Percentiles rank a stretch among this genome's conserved stretches.
These are phyloP conservation scores for Ogataea philodendri DNA, from an alignment of 805 yeast genomes.

Conservation along the genomic window DNA sequence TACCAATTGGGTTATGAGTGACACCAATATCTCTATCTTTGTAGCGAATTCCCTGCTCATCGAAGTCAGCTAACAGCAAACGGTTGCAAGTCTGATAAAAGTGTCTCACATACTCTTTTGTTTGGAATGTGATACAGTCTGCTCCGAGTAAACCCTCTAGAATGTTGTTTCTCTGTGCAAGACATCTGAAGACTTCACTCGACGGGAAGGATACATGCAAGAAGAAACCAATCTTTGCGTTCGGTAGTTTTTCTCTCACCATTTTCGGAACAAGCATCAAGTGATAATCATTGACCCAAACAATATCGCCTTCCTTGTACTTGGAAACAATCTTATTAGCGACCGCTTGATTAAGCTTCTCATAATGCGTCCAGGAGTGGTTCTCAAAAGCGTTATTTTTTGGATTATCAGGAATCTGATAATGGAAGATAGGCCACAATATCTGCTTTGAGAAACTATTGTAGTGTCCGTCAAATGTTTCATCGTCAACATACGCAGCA, in stretches of 20 bases:
- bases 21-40: constrained; percentile 57
- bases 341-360: constrained; percentile 66
- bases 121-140: constrained; percentile 84
- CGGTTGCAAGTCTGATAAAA: constrained; percentile 88
- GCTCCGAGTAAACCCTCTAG: constrained; percentile 87
- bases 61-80: constrained; percentile 78
- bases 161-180: constrained; percentile 79
- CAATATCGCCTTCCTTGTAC: constrained; percentile 71
- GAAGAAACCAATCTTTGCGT: constrained; percentile 87
- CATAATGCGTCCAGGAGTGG: constrained; percentile 88
- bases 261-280: constrained; percentile 80
- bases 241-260: constrained; percentile 72
- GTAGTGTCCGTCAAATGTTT: constrained; percentile 86
- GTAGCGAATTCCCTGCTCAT: constrained; percentile 56
- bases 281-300: constrained; percentile 96
- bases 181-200: constrained; percentile 89
- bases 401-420: constrained; percentile 94
- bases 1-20: constrained; percentile 70
- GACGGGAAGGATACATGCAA: constrained; percentile 94
- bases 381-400: constrained; percentile 93
- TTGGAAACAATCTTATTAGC: constrained; percentile 71
- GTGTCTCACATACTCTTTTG: constrained; percentile 89
- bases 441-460: constrained; percentile 90
- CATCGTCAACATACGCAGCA: constrained; percentile 73
- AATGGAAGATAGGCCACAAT: constrained; percentile 91